phyloP scores from a whole-genome alignment of 441 rosid species.

The Brassica balearica region DNA sequence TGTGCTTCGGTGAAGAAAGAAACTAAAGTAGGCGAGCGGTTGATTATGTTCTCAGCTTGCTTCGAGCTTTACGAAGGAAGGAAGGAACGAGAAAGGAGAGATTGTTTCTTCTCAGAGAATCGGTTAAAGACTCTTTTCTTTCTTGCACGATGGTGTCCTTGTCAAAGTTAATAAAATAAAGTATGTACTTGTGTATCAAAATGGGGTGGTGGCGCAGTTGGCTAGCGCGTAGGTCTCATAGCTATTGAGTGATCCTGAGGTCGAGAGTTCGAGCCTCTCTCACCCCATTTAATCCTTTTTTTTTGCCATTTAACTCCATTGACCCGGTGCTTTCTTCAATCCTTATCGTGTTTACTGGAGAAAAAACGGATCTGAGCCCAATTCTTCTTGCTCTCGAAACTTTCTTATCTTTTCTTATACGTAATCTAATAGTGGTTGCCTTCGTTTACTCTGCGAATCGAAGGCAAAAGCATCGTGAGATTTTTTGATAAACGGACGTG shows the following conservation, averaged over 20 bases:
- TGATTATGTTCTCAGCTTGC: slow-evolving; percentile 24
- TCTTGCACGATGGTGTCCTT: background rate
- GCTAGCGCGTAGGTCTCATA: slow-evolving; percentile 99
- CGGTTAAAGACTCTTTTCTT: slow-evolving; percentile 1
- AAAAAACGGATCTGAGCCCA: slow-evolving; percentile 2
- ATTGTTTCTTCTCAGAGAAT: background rate
- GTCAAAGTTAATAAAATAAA: too few species aligned
- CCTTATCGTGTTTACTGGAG: background rate
- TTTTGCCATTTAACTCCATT: background rate
- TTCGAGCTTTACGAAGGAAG: background rate
- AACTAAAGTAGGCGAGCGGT: slow-evolving; percentile 5
- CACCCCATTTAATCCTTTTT: slow-evolving; percentile 57
- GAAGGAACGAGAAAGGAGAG: slow-evolving; percentile 15
- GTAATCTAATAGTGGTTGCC: background rate
- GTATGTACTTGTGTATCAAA: background rate
- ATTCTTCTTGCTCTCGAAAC: background rate
- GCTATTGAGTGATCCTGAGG: slow-evolving; percentile 89
- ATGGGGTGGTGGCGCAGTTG: slow-evolving; percentile 99
- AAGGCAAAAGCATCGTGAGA: background rate
- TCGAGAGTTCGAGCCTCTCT: slow-evolving; percentile 99
- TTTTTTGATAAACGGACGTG: background rate
- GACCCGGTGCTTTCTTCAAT: background rate
- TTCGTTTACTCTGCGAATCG: background rate
- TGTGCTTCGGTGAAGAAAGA: slow-evolving; percentile 23
- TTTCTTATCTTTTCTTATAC: background rate